Percentiles rank a stretch among this genome's conserved stretches.
Evolutionary conservation across 1,139 yeast species (phyloP).

Genomic region (Arxiozyma slooffiae): DNA sequence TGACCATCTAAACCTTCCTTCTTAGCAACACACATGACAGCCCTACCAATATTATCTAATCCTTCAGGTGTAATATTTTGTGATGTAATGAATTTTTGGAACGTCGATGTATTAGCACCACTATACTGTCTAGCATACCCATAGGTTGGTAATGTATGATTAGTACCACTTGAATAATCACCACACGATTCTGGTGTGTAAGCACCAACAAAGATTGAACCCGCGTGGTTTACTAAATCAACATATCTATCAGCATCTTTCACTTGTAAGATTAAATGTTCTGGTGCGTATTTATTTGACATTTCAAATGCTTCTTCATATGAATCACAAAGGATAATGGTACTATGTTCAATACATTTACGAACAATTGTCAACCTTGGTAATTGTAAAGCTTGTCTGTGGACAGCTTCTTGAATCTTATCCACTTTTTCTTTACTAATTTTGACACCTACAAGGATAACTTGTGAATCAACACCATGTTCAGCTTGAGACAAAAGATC

Average conservation of each 20-base stretch:
- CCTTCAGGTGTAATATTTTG: conserved; percentile 86
- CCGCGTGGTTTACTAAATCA: conserved; percentile 76
- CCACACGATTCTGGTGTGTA: conserved; percentile 97
- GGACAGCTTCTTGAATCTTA: conserved; percentile 71
- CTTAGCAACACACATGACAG: conserved; percentile 93
- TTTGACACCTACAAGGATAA: conserved; percentile 74
- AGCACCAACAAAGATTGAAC: conserved; percentile 92
- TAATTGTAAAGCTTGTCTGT: conserved; percentile 69
- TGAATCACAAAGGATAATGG: conserved; percentile 56
- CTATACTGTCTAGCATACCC: conserved; percentile 97
- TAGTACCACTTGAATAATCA: conserved; percentile 94
- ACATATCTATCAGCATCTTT: conserved; percentile 67
- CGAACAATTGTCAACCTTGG: conserved; percentile 93
- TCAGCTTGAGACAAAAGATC: conserved; percentile 96
- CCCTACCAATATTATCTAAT: conserved; percentile 75
- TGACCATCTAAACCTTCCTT: conserved; percentile 97
- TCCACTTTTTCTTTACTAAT: conserved; percentile 50
- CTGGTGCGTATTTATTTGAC: conserved; percentile 92
- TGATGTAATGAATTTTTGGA: conserved; percentile 88
- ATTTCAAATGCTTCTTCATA: conserved; percentile 71
- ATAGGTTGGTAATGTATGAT: conserved; percentile 94
- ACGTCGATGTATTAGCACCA: conserved; percentile 93
- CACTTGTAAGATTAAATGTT: conserved; percentile 87
- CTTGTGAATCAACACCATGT: conserved; percentile 97
- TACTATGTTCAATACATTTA: conserved; percentile 84